These are phyloP conservation scores for Metarhizium anisopliae DNA, from an alignment of 2,329 filamentous ascomycete genomes.

Conservation along the genomic window DNA sequence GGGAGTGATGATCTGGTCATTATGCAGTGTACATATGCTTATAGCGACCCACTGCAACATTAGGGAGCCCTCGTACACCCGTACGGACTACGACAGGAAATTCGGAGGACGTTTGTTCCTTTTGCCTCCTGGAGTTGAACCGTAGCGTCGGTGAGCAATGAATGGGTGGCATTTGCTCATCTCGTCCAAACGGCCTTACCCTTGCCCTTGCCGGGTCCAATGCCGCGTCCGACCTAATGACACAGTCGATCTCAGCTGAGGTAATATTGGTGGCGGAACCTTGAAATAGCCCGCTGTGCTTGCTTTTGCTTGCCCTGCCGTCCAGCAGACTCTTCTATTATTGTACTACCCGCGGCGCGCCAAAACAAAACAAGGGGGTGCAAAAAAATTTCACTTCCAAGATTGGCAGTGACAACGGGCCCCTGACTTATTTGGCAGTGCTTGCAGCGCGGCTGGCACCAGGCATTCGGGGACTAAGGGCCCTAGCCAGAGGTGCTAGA, in stretches of 20 bases:
- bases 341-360: not conserved
- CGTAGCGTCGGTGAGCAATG: too few species aligned
- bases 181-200: too few species aligned
- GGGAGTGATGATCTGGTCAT: too few species aligned
- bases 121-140: too few species aligned
- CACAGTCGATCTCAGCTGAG: not conserved
- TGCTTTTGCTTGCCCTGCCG: not conserved
- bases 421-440: not conserved
- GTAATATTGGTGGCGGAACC: not conserved
- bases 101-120: too few species aligned
- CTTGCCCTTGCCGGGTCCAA: too few species aligned
- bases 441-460: not conserved
- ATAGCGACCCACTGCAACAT: too few species aligned
- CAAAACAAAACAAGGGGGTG: not conserved
- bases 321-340: too few species aligned
- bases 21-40: too few species aligned
- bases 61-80: too few species aligned
- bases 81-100: too few species aligned
- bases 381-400: not conserved
- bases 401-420: not conserved
- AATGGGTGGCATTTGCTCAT: too few species aligned
- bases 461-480: not conserved
- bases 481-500: not conserved
- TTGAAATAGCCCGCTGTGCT: not conserved
- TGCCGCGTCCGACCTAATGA: not conserved